These are phyloP conservation scores for Arachis hypogaea DNA, from an alignment of 306 rosid genomes.

Conservation along the genomic window DNA sequence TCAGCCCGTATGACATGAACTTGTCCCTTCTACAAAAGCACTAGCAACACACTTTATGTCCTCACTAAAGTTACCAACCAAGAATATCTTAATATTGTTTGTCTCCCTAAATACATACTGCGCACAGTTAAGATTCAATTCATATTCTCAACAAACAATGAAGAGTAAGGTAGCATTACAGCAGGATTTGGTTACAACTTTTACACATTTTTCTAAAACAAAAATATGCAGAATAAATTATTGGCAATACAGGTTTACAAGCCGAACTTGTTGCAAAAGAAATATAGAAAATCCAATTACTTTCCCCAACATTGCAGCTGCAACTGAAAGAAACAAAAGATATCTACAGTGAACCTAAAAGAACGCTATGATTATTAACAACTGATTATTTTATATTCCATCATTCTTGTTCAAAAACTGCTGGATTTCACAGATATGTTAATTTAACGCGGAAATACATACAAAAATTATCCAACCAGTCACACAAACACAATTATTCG, in stretches of 20 bases:
- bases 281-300: not conserved
- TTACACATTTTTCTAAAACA: conserved; percentile 8
- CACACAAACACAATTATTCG: not conserved
- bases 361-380: conserved; percentile 10
- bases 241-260: not conserved
- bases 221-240: not conserved
- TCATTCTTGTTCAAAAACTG: conserved; percentile 14
- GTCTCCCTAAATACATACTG: not conserved
- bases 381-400: not conserved
- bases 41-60: too few relatives aligned
- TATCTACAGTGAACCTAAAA: conserved; percentile 18
- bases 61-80: too few relatives aligned
- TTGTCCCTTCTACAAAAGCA: too few relatives aligned
- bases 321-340: conserved; percentile 21
- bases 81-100: too few relatives aligned
- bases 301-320: conserved; percentile 16
- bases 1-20: too few relatives aligned
- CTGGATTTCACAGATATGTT: conserved; percentile 5
- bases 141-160: conserved; percentile 20
- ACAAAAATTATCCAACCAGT: conserved; percentile 7
- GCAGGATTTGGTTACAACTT: conserved; percentile 14
- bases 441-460: not conserved
- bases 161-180: not conserved
- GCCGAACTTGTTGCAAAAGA: conserved; percentile 4
- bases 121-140: conserved; percentile 19